Percentiles rank a stretch among this genome's conserved stretches.
Evolutionary conservation across 805 yeast species (phyloP).

Genomic region (Ogataea polymorpha): DNA sequence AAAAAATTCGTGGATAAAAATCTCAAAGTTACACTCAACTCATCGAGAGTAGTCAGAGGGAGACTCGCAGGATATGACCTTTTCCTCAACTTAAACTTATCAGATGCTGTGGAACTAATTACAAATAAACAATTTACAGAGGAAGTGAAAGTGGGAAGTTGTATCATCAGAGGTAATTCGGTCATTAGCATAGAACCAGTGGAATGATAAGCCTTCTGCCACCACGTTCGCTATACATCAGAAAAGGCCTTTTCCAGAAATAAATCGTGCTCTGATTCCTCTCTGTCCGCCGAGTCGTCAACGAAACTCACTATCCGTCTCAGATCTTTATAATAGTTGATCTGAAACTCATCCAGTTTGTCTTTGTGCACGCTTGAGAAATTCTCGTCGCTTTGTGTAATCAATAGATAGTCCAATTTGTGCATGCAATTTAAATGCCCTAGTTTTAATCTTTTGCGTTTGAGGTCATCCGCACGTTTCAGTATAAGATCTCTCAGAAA

Average conservation of each 20-base stretch:
- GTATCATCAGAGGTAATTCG: conserved; percentile 52
- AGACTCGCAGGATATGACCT: conserved; percentile 81
- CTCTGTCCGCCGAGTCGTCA: conserved; percentile 9
- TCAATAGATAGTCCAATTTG: conserved; percentile 10
- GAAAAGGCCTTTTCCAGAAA: conserved; percentile 8
- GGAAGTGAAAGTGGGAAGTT: conserved; percentile 28
- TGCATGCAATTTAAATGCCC: conserved; percentile 28
- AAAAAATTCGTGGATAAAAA: conserved; percentile 74
- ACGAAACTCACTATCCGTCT: conserved; percentile 12
- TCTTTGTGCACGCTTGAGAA: neutral
- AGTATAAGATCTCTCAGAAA: conserved; percentile 27
- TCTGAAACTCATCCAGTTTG: conserved; percentile 20
- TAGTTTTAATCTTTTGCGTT: conserved; percentile 16
- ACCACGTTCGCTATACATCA: conserved; percentile 2
- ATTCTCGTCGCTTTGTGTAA: conserved; percentile 12
- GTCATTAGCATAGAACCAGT: conserved; percentile 48
- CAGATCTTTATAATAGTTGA: conserved; percentile 18
- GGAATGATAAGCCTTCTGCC: conserved; percentile 1
- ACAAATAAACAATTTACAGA: conserved; percentile 13
- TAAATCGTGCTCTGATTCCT: conserved; percentile 4
- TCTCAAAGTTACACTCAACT: conserved; percentile 71
- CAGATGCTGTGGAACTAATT: conserved; percentile 24
- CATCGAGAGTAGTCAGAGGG: conserved; percentile 76
- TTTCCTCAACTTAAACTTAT: conserved; percentile 35
- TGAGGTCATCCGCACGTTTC: conserved; percentile 19